Base-by-base conservation (phyloP, 768 basidiomycete species). In the Boletus bicolor region DNA sequence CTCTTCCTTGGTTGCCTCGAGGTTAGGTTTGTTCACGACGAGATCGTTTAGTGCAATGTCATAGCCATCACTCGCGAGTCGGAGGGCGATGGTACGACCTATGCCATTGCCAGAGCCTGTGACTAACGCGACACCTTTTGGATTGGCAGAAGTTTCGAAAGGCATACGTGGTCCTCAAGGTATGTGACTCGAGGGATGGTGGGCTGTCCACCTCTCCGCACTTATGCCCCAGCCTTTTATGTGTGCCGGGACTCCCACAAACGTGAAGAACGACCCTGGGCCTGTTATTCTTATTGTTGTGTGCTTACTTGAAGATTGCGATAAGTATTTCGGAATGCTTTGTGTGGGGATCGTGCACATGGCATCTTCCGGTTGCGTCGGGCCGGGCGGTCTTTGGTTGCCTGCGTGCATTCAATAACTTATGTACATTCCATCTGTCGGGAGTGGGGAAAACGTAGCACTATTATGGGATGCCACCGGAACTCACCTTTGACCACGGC, bases 21-120 rank as follows among this genome's bases (percentile, higher is more conserved):
- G 65, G 0, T 49, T 42, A 1, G 39, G 42, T n/a, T 56, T 53
- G 37, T 68, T 65, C 1, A 21, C n/a, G 2, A 59, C n/a, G 17
- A 76, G 53, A 52, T 76, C 73, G 57, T 72, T 75, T 19, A 76
- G 48, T 1, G 60, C 72, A 12, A 76, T 49, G 28, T 75, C 71
- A 37, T 69, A 73, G 0, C 75, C 75, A 26, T 75, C 72, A 7
- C 51, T 57, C 1, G 74, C 75, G 15, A 76, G 71, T 36, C 68
- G 62, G 21, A 75, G 54, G 17, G 75, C 72, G 19, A 75, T 74
- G 15, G 49, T 49, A 4, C 66, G 66, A 8, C 75, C 75, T 19
- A 76, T 75, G 10, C 67, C 73, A 24, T 54, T 66, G 12, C 63
- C 68, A 0, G 70, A 62, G 32, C 72, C 71, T 7, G 70, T 72